Evolutionary conservation across 257 asterid genomes (phyloP).

Genomic region (Plantago elongata): DNA sequence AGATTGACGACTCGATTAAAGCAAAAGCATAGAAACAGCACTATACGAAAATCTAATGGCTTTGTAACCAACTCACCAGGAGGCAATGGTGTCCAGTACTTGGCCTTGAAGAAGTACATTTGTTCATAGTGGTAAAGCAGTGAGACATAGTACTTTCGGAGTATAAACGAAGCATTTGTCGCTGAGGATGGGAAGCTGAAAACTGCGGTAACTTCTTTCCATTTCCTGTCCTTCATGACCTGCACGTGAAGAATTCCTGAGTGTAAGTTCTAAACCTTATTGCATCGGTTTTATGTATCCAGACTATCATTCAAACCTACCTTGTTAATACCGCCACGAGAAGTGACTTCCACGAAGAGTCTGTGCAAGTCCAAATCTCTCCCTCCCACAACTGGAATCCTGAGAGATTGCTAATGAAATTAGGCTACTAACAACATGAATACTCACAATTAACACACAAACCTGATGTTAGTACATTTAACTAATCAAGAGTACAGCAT

Average conservation of each 20-base stretch:
- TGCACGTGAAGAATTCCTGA: slow-evolving; percentile 24
- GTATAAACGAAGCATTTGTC: slow-evolving; percentile 81
- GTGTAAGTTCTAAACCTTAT: background rate
- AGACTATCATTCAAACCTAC: slow-evolving; percentile 24
- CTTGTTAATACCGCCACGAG: slow-evolving; percentile 83
- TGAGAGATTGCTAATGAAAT: slow-evolving; percentile 14
- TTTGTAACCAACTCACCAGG: slow-evolving; percentile 32
- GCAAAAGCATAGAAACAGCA: background rate
- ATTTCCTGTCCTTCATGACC: slow-evolving; percentile 61
- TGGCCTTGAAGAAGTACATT: slow-evolving; percentile 61
- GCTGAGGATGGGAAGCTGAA: slow-evolving; percentile 84
- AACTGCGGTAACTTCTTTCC: slow-evolving; percentile 71
- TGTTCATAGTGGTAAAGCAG: slow-evolving; percentile 80
- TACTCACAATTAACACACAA: background rate
- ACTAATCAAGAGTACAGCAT: background rate
- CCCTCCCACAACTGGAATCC: slow-evolving; percentile 84
- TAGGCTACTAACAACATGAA: background rate
- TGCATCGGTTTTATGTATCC: background rate
- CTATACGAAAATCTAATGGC: background rate
- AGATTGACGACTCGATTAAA: slow-evolving; percentile 4
- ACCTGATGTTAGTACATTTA: background rate
- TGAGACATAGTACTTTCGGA: slow-evolving; percentile 71
- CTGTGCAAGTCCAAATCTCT: slow-evolving; percentile 66
- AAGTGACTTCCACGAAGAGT: slow-evolving; percentile 79
- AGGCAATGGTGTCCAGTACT: slow-evolving; percentile 53